Percentiles rank a stretch among this genome's conserved stretches.
Evolutionary conservation across 345 rosid species (phyloP).

Genomic region (Gossypium ekmanianum): DNA sequence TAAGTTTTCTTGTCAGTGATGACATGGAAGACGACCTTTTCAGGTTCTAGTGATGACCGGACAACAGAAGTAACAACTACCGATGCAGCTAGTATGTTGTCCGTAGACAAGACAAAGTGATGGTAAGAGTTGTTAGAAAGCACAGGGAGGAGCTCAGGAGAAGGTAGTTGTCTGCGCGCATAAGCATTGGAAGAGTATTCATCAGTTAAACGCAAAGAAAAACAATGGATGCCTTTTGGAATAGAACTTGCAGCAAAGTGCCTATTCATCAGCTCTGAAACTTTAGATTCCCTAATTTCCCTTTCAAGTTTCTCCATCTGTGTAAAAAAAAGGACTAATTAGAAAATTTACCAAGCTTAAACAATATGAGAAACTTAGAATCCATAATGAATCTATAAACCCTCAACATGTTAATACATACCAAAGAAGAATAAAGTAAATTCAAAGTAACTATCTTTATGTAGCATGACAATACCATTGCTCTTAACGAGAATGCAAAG

Average conservation of each 20-base stretch:
- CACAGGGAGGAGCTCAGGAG: slow-evolving; percentile 91
- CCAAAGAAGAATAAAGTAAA: not conserved
- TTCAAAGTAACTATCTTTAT: not conserved
- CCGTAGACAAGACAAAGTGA: slow-evolving; percentile 85
- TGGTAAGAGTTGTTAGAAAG: slow-evolving; percentile 84
- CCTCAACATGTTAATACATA: not conserved
- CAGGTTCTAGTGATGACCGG: slow-evolving; percentile 79
- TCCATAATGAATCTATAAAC: not conserved
- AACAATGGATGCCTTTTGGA: slow-evolving; percentile 96
- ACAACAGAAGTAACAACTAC: slow-evolving; percentile 90
- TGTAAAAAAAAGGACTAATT: not conserved
- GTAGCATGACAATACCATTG: slow-evolving; percentile 58
- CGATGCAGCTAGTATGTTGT: slow-evolving; percentile 96
- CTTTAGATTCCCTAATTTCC: slow-evolving; percentile 84
- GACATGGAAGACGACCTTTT: slow-evolving; percentile 88
- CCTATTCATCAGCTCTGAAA: slow-evolving; percentile 91
- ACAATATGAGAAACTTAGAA: not conserved
- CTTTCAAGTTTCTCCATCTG: slow-evolving; percentile 94
- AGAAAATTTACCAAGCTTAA: not conserved
- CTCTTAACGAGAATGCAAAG: slow-evolving; percentile 70
- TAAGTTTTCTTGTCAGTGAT: slow-evolving; percentile 99
- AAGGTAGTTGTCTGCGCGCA: slow-evolving; percentile 94
- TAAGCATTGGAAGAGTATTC: slow-evolving; percentile 98
- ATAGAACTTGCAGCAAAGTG: slow-evolving; percentile 98
- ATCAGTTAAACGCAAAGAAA: slow-evolving; percentile 88